Evolutionary conservation across 441 rosid species (phyloP), one percentile per base, ranked within the genome.

Genomic region (Croton setiger): DNA sequence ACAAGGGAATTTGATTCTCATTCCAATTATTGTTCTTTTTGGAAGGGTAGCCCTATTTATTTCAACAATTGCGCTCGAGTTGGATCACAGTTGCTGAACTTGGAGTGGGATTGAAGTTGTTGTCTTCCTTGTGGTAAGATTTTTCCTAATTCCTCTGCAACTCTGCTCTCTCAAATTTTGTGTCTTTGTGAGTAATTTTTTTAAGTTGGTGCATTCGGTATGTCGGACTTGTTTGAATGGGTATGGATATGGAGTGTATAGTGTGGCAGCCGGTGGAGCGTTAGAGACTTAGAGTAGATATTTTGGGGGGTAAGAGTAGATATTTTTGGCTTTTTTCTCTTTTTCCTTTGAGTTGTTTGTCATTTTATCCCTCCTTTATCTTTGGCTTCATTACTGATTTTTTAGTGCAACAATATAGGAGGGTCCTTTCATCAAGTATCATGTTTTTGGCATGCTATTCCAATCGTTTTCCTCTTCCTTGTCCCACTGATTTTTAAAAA

Each of bases 1-100:
- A 48, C 17, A 48, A 18, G 20, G 67, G 84, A 80, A 81, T 83
- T 67, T 60, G 84, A 77, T 78, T 85, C 86, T 75, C 65, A 72
- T 81, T 80, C 80, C 44, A 14, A 35, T n/a, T 27, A 31, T 51
- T 39, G 43, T 44, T 44, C 15, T 7, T 39, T 39, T 9, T 39
- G 4, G 7, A 1, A 39, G 43, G 69, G 23, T 44, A 54, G 4
- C 55, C 8, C 77, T 70, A 76, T 75, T 75, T 80, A 74, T 72
- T 64, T 62, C 72, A 61, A 52, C 82, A 71, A 74, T 82, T 51
- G 48, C 20, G 73, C 64, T 73, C 21, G 55, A 55, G 67, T 66
- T 70, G 48, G 71, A 72, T 69, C 73, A 66, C 57, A 57, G 17
- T 59, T 66, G 55, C 68, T 41, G 18, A 68, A 33, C 44, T 51